Base-by-base conservation (phyloP, 2,329 filamentous ascomycete genomes). In the Nectriaceae sp. region DNA sequence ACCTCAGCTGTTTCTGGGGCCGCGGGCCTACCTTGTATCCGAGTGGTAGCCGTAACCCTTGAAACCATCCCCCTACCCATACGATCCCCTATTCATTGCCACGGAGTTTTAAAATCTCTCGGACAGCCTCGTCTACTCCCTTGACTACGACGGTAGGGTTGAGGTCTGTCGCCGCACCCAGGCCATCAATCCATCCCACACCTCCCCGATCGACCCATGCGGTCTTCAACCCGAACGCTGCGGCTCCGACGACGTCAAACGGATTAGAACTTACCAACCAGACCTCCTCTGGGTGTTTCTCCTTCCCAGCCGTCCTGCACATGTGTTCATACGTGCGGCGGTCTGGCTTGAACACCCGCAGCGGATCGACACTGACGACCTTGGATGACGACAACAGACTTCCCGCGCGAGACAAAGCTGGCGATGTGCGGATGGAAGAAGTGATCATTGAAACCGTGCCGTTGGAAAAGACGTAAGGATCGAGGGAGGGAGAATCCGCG, bases 211-310 rank as follows among this genome's bases (percentile, higher is more conserved):
- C 85, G 5, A 91, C 78, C 83, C 85, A 90, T 11, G 77, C 82
- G 20, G 83, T 79, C 57, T 78, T 76, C 69, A 90, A 70, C 0
- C 87, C 87, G 4, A 77, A 74, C 2, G 74, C 74, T 51, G 75
- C 75, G 1, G 87, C 84, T 0, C 88, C 88, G 0, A 84, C 77
- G 15, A 87, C 71, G 63, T 91, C 88, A 63, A 91, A 91, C 3
- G 88, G 83, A 62, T 91, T 91, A 2, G 82, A 80, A 55, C 79
- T 87, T 5, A 92, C 76, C 6, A 91, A 67, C 85, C 87, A 90
- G 13, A 90, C 74, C 21, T 78, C 70, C 1, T 64, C 69, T 54
- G 75, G 70, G 16, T 74, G 59, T 1, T 66, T 69, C 33, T 69
- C 56, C 37, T 21, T 39, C 8, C 77, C 77, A 2, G 76, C 72